Percentiles rank a stretch among this genome's conserved stretches.
phyloP scores from a whole-genome alignment of 139 green algal genomes.

The Zygnema circumcarinatum region DNA sequence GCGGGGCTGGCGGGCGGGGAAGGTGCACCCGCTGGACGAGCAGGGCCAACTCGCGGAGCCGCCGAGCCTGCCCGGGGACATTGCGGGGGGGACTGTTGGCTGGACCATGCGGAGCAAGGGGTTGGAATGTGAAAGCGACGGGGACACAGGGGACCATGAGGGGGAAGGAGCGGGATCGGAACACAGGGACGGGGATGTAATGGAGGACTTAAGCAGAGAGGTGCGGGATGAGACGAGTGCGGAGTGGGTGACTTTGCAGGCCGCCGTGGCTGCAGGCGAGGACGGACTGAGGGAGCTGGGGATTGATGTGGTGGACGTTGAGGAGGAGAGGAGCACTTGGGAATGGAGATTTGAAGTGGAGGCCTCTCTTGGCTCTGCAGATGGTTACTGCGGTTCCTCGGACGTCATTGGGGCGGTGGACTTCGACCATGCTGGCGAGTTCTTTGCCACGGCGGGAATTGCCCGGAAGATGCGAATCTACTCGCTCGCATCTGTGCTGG shows the following conservation, averaged over 20 bases:
- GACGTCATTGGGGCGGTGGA: conserved; percentile 46
- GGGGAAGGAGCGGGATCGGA: neutral
- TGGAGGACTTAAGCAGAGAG: neutral
- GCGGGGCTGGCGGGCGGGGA: neutral
- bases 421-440: conserved; percentile 31
- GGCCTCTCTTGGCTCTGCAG: neutral
- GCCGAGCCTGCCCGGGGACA: neutral
- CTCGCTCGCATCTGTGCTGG: conserved; percentile 2
- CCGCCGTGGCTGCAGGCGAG: neutral
- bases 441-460: conserved; percentile 48
- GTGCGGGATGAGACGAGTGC: neutral
- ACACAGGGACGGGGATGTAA: neutral
- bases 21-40: neutral
- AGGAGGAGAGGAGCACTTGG: neutral
- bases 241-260: neutral
- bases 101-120: neutral
- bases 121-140: neutral
- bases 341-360: conserved; percentile 14
- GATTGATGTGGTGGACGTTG: neutral
- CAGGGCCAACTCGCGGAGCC: neutral
- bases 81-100: too few relatives aligned
- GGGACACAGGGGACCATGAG: neutral
- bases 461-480: conserved; percentile 53
- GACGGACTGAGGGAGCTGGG: neutral
- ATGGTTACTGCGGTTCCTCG: conserved; percentile 17